Evolutionary conservation across 164 flowering plant species (phyloP).

Genomic region (Santalum album): DNA sequence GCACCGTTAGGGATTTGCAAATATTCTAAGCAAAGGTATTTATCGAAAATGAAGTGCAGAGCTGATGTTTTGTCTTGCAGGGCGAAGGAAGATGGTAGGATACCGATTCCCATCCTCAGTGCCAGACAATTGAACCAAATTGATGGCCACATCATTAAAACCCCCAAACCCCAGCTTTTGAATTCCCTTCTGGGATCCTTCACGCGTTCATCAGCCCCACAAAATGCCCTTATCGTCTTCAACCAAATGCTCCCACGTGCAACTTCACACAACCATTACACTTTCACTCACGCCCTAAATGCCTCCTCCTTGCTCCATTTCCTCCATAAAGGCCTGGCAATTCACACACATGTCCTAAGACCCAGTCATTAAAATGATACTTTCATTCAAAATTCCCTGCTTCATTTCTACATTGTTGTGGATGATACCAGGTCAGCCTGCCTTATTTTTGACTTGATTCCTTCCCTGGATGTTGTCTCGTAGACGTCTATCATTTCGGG

Average conservation of each 20-base stretch:
- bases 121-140: neutral
- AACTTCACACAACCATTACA: slow-evolving; percentile 24
- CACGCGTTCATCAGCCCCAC: neutral
- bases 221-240: slow-evolving; percentile 16
- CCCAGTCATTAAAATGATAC: slow-evolving; percentile 19
- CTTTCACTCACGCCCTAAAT: slow-evolving; percentile 25
- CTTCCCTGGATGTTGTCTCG: slow-evolving; percentile 23
- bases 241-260: slow-evolving; percentile 20
- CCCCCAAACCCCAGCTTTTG: neutral
- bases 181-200: neutral
- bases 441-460: slow-evolving; percentile 12
- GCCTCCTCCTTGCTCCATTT: slow-evolving; percentile 12
- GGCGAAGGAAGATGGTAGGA: neutral
- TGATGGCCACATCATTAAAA: neutral
- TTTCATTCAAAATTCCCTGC: slow-evolving; percentile 22
- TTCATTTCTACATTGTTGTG: slow-evolving; percentile 13
- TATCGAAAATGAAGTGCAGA: neutral
- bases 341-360: slow-evolving; percentile 21
- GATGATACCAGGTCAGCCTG: slow-evolving; percentile 12
- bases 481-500: slow-evolving; percentile 34
- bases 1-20: too few relatives aligned
- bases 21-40: neutral
- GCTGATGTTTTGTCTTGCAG: neutral
- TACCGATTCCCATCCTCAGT: neutral
- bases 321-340: slow-evolving; percentile 16